These are phyloP conservation scores for Jamesozyma jinghongensis DNA, from an alignment of 805 yeast genomes.

Conservation along the genomic window DNA sequence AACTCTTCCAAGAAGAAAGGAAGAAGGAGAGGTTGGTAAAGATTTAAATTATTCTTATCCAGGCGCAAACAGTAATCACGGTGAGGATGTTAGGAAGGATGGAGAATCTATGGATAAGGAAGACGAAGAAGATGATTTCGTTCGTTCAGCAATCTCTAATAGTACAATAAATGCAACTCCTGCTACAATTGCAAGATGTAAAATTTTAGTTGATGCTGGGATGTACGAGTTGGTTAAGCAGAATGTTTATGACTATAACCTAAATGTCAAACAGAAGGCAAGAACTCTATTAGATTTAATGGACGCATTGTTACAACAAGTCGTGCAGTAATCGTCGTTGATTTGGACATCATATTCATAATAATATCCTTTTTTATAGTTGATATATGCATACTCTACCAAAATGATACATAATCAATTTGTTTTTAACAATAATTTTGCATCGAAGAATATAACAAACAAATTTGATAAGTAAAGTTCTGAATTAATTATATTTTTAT, in stretches of 20 bases:
- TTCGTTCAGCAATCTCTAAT: conserved; percentile 7
- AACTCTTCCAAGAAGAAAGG: not conserved
- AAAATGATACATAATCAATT: too few relatives aligned
- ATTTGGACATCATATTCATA: too few relatives aligned
- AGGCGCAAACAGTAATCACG: not conserved
- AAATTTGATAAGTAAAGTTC: conserved; percentile 7
- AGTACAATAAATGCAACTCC: conserved; percentile 10
- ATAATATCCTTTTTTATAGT: too few relatives aligned
- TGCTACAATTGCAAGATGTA: conserved; percentile 22
- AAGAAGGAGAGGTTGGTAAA: not conserved
- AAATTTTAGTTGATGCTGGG: conserved; percentile 22
- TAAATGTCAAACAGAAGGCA: conserved; percentile 27
- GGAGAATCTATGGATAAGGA: not conserved
- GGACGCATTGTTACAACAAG: conserved; percentile 19
- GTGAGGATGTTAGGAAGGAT: conserved; percentile 3
- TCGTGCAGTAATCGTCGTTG: not conserved
- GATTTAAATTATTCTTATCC: conserved; percentile 1
- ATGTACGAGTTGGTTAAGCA: conserved; percentile 23
- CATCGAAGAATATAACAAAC: too few relatives aligned
- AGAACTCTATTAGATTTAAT: conserved; percentile 25
- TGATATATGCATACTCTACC: too few relatives aligned
- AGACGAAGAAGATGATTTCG: conserved; percentile 13
- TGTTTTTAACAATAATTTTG: too few relatives aligned
- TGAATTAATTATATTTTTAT: conserved; percentile 10
- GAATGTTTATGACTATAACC: conserved; percentile 20